phyloP scores from a whole-genome alignment of 1,284 basidiomycete genomes.

The Sporisorium reilianum region DNA sequence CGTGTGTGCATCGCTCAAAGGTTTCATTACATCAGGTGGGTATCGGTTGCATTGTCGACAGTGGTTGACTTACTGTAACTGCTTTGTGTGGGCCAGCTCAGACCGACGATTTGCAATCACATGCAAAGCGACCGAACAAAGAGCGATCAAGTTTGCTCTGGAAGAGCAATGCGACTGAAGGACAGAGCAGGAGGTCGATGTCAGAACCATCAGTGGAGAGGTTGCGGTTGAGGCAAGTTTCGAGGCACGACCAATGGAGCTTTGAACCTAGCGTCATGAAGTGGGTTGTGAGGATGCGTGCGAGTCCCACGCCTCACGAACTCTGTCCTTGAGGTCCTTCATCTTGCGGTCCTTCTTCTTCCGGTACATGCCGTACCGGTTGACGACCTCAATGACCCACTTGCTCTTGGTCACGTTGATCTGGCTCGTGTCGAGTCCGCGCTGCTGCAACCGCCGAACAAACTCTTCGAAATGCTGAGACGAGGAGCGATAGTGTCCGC shows the following conservation, averaged over 20 bases:
- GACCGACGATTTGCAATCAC: background rate
- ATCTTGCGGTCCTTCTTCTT: constrained; percentile 49
- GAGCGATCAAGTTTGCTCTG: background rate
- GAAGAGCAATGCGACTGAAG: background rate
- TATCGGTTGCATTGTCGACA: constrained; percentile 3
- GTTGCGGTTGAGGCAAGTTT: background rate
- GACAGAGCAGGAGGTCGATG: background rate
- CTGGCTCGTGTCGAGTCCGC: constrained; percentile 47
- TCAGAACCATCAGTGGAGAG: background rate
- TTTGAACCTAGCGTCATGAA: constrained; percentile 6
- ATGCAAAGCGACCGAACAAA: background rate
- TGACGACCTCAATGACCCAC: constrained; percentile 51
- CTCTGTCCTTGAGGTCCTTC: constrained; percentile 38
- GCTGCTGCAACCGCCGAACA: constrained; percentile 34
- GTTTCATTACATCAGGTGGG: constrained; percentile 3
- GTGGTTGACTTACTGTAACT: background rate
- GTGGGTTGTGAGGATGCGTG: constrained; percentile 20
- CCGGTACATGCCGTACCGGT: constrained; percentile 52
- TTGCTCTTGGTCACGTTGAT: constrained; percentile 56
- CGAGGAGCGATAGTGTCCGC: constrained; percentile 53
- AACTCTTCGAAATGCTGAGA: constrained; percentile 55
- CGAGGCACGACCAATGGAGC: background rate
- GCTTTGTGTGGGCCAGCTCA: background rate
- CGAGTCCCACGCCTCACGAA: constrained; percentile 20
- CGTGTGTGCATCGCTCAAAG: background rate